Evolutionary conservation across 352 stramenopile genomes (phyloP), one percentile per base, ranked within the genome.

Genomic region (Pythium volutum): DNA sequence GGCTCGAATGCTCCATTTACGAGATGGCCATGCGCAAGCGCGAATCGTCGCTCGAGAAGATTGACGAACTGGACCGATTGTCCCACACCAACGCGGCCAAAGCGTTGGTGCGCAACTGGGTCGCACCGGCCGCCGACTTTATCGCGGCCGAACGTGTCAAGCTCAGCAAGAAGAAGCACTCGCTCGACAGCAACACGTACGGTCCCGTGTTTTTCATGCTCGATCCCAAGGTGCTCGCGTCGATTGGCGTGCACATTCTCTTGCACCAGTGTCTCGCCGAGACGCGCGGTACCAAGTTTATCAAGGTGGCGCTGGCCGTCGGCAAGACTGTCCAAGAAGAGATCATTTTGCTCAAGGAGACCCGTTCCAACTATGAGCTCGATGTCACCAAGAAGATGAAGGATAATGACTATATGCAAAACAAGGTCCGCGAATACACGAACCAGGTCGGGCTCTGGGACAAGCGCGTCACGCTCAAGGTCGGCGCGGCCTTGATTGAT

Each of bases 391-490:
- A 73, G 34, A 59, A 55, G 2, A 64, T 83, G n/a, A 73, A 73
- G 38, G n/a, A n/a, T n/a, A 69, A 64, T 16, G 64, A 75, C 1
- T 75, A 71, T 20, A 51, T 65, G 4, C 27, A 76, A 23, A 74
- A 74, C 55, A 75, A 79, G 48, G 84, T 93, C 42, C 71, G 73
- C 31, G 59, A 83, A 22, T 83, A 92, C 41, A 68, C 89, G 51
- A 76, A 95, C n/a, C 79, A 66, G 8, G 79, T 89, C 9, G 87
- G 85, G 16, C 75, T 76, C 14, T 98, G 93, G 95, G 77, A 92
- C 57, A 92, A 91, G 57, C 75, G 84, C 12, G 67, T 95, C 11
- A 91, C 96, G 64, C 76, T 97, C 31, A 97, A 98, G 67, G 76
- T 98, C 20, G 87, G 87, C n/a, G 83, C 84, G 0, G 81, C 81